phyloP scores from a whole-genome alignment of 495 filamentous ascomycete genomes.

The Tricharina praecox region DNA sequence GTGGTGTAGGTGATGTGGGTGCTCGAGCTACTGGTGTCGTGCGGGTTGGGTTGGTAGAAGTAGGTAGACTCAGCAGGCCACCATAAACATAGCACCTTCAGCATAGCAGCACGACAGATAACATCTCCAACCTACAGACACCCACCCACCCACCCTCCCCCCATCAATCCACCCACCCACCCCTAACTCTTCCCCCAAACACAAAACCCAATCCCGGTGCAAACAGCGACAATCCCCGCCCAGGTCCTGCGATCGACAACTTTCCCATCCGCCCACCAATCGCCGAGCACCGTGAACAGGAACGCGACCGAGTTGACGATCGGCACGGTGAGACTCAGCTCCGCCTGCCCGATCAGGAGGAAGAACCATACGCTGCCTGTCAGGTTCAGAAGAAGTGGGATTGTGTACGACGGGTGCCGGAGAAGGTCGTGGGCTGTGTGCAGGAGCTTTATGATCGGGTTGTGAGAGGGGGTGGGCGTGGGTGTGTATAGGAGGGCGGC shows the following conservation, averaged over 20 bases:
- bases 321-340: conserved; percentile 82
- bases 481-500: conserved; percentile 44
- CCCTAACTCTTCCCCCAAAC: conserved; percentile 45
- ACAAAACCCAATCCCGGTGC: conserved; percentile 74
- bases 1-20: too few species aligned
- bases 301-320: conserved; percentile 91
- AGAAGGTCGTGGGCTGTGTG: conserved; percentile 68
- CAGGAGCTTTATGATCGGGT: conserved; percentile 31
- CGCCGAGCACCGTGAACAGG: conserved; percentile 81
- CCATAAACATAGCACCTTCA: too few species aligned
- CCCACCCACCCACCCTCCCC: too few species aligned
- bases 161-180: too few species aligned
- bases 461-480: conserved; percentile 30
- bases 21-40: too few species aligned
- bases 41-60: too few species aligned
- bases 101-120: too few species aligned
- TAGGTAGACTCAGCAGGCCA: too few species aligned
- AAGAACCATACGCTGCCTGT: conserved; percentile 98
- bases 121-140: too few species aligned
- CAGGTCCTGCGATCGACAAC: conserved; percentile 63
- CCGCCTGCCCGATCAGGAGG: conserved; percentile 83
- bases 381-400: conserved; percentile 74
- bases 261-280: conserved; percentile 89
- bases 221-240: conserved; percentile 67
- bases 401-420: conserved; percentile 60